Evolutionary conservation across 2,329 filamentous ascomycete species (phyloP).

Genomic region (Colletotrichum sp.): DNA sequence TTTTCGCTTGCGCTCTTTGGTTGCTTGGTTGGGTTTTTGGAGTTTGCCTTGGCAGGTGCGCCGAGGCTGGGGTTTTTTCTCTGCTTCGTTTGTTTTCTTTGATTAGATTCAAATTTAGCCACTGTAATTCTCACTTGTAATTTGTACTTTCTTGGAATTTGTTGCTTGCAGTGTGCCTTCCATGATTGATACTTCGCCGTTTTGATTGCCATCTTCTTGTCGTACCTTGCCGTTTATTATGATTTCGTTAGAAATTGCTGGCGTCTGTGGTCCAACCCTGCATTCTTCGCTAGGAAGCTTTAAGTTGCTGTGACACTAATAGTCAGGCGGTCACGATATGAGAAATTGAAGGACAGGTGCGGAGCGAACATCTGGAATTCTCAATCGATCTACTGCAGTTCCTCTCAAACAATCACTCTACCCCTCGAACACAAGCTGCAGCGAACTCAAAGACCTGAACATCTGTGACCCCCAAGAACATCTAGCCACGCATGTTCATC

Average conservation of each 20-base stretch:
- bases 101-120: not conserved
- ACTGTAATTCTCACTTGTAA: not conserved
- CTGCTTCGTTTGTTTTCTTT: too few relatives aligned
- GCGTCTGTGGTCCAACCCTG: not conserved
- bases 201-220: not conserved
- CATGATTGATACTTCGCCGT: too few relatives aligned
- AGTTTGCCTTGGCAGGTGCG: not conserved
- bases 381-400: not conserved
- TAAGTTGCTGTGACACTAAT: too few relatives aligned
- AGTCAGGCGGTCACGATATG: rapidly evolving
- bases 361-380: not conserved
- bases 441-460: not conserved
- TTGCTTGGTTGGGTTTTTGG: rapidly evolving
- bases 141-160: too few relatives aligned
- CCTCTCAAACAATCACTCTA: not conserved
- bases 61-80: not conserved
- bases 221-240: not conserved
- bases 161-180: too few relatives aligned
- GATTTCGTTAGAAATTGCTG: not conserved
- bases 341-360: rapidly evolving
- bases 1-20: not conserved
- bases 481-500: not conserved
- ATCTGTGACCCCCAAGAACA: not conserved
- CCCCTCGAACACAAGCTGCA: not conserved
- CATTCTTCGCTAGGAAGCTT: too few relatives aligned